Evolutionary conservation across 768 basidiomycete species (phyloP).

Genomic region (Tulasnella calospora): DNA sequence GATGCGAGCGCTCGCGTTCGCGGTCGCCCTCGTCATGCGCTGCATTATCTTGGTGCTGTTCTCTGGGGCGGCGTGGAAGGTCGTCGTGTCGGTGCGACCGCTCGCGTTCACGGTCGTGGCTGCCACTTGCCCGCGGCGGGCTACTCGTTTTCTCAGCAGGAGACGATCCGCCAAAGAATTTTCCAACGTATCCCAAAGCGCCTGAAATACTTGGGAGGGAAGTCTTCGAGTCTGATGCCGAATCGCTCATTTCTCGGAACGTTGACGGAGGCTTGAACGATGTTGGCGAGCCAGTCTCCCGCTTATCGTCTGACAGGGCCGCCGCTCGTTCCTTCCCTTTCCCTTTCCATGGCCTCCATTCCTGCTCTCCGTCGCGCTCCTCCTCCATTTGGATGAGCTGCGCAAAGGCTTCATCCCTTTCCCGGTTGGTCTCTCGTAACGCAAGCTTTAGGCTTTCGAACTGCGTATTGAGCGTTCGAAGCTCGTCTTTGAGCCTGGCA

Average conservation of each 20-base stretch:
- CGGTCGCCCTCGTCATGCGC: too few relatives aligned
- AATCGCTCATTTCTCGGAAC: neutral
- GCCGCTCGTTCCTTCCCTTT: conserved; percentile 11
- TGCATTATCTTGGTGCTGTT: neutral
- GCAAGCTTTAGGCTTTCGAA: neutral
- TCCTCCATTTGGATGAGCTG: neutral
- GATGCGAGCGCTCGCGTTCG: neutral
- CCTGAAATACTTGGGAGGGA: neutral
- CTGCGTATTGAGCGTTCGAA: conserved; percentile 26
- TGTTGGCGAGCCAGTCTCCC: neutral
- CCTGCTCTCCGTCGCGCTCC: neutral
- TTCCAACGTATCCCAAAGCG: neutral
- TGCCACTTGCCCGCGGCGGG: neutral
- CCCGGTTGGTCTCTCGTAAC: neutral
- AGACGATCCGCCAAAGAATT: neutral
- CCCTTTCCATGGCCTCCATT: neutral
- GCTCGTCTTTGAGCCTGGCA: conserved; percentile 33
- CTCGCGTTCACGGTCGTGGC: neutral
- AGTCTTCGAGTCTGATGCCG: neutral
- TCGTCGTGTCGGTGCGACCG: neutral
- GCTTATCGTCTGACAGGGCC: neutral
- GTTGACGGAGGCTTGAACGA: neutral
- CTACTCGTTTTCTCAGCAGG: neutral
- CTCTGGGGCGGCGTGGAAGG: neutral
- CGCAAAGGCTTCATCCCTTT: neutral